Percentiles rank a stretch among this genome's conserved stretches.
Evolutionary conservation across 306 rosid genomes (phyloP).

Genomic region (Lotus japonicus): DNA sequence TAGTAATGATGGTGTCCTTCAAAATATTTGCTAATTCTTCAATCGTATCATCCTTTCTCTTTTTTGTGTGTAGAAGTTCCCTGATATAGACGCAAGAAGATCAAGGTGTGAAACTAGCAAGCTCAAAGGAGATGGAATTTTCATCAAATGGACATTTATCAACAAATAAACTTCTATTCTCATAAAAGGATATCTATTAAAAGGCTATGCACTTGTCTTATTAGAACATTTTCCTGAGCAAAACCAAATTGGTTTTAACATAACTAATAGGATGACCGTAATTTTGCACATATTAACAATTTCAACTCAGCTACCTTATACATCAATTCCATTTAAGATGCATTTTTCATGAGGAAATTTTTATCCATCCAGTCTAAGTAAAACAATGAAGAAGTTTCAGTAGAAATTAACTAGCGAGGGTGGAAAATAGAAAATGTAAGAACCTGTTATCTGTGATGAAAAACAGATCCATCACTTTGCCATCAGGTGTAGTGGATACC

Average conservation of each 20-base stretch:
- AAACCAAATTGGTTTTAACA: too few relatives aligned
- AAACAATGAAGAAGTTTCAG: not conserved
- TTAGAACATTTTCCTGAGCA: too few relatives aligned
- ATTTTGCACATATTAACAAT: too few relatives aligned
- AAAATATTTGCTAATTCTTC: conserved; percentile 37
- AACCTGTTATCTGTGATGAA: conserved; percentile 90
- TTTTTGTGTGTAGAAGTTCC: conserved; percentile 71
- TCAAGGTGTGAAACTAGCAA: not conserved
- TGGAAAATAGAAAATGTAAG: conserved; percentile 6
- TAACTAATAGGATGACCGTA: too few relatives aligned
- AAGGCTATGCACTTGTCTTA: too few relatives aligned
- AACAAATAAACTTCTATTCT: not conserved
- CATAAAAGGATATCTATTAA: too few relatives aligned
- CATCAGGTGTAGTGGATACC: conserved; percentile 95
- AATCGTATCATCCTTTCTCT: conserved; percentile 61
- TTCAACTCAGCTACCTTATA: too few relatives aligned
- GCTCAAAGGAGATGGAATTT: conserved; percentile 5
- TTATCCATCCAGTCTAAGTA: not conserved
- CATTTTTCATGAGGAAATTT: not conserved
- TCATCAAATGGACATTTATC: not conserved
- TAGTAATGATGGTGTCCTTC: conserved; percentile 50
- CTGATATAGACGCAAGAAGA: conserved; percentile 39
- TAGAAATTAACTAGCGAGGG: not conserved
- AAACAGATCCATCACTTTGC: conserved; percentile 89
- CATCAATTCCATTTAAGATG: not conserved